Conservation (phyloP, 768 basidiomycete species). For the Leccinum fibrillosum region DNA sequence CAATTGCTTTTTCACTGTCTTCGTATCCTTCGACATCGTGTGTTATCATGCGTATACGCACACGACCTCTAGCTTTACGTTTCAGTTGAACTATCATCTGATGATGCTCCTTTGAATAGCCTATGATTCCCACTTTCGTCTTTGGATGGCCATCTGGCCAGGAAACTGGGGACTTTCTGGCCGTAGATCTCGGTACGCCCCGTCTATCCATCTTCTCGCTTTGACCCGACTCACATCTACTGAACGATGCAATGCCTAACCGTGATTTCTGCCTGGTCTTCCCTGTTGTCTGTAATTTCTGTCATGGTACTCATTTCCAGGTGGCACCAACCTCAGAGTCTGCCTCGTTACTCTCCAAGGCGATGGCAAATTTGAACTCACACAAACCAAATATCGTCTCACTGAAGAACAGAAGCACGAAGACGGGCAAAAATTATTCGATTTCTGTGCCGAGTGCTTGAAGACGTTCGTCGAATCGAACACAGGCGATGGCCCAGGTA, state of each 20-base stretch:
- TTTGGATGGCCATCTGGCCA: constrained; percentile 93
- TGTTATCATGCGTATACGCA: background rate
- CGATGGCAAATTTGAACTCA: constrained; percentile 94
- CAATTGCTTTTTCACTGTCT: background rate
- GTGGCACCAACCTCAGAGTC: constrained; percentile 97
- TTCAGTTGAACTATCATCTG: constrained; percentile 4
- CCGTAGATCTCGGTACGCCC: constrained; percentile 78
- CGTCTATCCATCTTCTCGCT: background rate
- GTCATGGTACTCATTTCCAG: constrained; percentile 33
- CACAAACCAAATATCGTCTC: constrained; percentile 95
- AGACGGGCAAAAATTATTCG: constrained; percentile 93
- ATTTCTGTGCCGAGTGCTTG: constrained; percentile 95
- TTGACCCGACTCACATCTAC: background rate
- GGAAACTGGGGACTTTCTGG: constrained; percentile 87
- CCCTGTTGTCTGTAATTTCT: background rate
- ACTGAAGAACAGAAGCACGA: constrained; percentile 98
- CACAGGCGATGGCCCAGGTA: constrained; percentile 46
- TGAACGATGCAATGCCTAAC: background rate
- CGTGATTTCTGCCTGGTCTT: background rate
- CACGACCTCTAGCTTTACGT: background rate
- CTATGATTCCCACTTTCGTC: constrained; percentile 96
- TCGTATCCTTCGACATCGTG: background rate
- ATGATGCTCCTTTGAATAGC: constrained; percentile 40
- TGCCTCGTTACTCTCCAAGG: constrained; percentile 93
- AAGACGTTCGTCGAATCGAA: constrained; percentile 85